Conservation (phyloP, 495 filamentous ascomycete species). For the Aspergillus haitiensis region DNA sequence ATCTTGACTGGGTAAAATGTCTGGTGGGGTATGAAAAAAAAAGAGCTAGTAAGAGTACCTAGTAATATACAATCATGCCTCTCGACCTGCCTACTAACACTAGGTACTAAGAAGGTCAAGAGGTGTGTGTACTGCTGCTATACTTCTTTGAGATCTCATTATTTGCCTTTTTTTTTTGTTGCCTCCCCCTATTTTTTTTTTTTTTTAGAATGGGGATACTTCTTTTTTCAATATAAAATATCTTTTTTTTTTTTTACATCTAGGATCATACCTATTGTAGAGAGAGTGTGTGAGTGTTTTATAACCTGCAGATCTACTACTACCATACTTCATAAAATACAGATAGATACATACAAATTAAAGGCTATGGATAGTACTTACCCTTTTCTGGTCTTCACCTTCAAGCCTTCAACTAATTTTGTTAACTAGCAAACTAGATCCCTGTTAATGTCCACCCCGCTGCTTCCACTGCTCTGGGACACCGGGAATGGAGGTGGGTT, state of each 20-base stretch:
- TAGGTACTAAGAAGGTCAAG: no score
- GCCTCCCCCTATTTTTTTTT: not conserved
- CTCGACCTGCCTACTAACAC: no score
- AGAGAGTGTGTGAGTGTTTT: not conserved
- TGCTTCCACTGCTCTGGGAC: conserved; percentile 34
- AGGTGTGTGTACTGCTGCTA: no score
- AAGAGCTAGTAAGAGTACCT: not conserved
- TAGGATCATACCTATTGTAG: not conserved
- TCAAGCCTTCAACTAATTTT: conserved; percentile 4
- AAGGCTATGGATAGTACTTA: not conserved
- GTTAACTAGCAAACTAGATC: conserved; percentile 20
- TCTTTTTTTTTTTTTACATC: not conserved
- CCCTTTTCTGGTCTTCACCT: conserved; percentile 3
- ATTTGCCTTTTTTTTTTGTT: not conserved
- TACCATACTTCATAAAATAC: not conserved
- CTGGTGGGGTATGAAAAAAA: conserved; percentile 6
- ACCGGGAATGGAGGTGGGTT: conserved; percentile 18
- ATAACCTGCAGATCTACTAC: no score
- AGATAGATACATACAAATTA: not conserved
- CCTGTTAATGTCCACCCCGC: conserved; percentile 28
- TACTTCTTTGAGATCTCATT: not conserved
- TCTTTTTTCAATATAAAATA: not conserved
- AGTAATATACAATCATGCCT: not conserved
- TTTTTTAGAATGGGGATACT: not conserved
- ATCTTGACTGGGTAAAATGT: conserved; percentile 8